These are phyloP conservation scores for Oryza longistaminata DNA, from an alignment of 176 grass and related monocot species.

Conservation along the genomic window DNA sequence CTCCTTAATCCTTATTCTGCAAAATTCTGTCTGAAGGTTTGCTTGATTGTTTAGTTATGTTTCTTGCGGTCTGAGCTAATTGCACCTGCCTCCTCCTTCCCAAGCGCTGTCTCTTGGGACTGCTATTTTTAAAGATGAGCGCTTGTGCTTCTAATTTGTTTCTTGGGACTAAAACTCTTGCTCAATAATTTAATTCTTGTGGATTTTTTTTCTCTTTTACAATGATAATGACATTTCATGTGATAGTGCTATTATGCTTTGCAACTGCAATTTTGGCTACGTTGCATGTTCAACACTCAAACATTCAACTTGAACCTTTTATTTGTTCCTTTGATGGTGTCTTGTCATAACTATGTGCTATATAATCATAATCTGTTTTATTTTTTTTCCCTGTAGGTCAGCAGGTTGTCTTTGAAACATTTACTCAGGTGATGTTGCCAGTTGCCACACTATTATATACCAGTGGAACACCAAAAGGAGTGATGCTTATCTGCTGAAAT, in stretches of 20 bases:
- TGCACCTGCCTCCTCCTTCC: neutral
- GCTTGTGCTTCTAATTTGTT: neutral
- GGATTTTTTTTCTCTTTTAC: neutral
- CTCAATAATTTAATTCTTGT: neutral
- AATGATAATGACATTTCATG: neutral
- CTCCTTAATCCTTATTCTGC: neutral
- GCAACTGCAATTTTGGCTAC: neutral
- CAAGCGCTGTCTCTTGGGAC: neutral
- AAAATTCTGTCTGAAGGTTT: slow-evolving; percentile 16
- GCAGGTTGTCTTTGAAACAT: slow-evolving; percentile 52
- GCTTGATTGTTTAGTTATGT: slow-evolving; percentile 13
- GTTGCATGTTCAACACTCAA: neutral
- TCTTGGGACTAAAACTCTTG: neutral
- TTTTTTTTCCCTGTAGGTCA: slow-evolving; percentile 39
- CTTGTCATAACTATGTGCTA: neutral
- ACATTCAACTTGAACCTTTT: slow-evolving; percentile 8
- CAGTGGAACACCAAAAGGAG: slow-evolving; percentile 89
- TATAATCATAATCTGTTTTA: neutral
- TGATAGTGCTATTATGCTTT: neutral
- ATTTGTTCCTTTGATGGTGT: neutral
- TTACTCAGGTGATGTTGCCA: slow-evolving; percentile 58
- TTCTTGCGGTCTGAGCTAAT: neutral
- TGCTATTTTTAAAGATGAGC: slow-evolving; percentile 11
- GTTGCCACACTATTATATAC: slow-evolving; percentile 97
- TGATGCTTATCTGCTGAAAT: slow-evolving; percentile 92